Conservation (phyloP, 768 basidiomycete species). For the Daedalea quercina region DNA sequence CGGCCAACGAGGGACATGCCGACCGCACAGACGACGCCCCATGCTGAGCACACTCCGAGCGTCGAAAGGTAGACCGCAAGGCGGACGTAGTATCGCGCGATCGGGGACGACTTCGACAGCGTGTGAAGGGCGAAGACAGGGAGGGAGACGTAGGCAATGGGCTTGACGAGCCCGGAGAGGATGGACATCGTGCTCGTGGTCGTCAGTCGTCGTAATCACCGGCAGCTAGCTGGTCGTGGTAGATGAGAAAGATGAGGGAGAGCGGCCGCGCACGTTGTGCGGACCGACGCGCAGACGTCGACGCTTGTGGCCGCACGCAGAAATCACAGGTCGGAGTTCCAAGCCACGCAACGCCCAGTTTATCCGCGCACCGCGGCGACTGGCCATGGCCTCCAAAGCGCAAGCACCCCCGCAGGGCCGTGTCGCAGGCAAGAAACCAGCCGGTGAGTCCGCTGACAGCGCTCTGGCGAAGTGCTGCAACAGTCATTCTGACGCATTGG, state of each 20-base stretch:
- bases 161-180: constrained; percentile 52
- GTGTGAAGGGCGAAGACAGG: constrained; percentile 61
- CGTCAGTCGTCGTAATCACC: constrained; percentile 9
- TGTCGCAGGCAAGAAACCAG: background rate
- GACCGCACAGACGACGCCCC: constrained; percentile 63
- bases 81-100: constrained; percentile 67
- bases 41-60: constrained; percentile 62
- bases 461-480: background rate
- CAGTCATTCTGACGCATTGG: background rate
- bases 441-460: background rate
- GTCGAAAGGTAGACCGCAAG: constrained; percentile 67
- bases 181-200: constrained; percentile 47
- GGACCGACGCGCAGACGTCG: background rate
- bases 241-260: constrained; percentile 6
- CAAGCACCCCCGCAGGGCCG: background rate
- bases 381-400: background rate
- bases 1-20: constrained; percentile 62
- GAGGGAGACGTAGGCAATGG: constrained; percentile 71
- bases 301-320: background rate
- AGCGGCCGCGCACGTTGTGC: constrained; percentile 2
- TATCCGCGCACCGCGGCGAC: background rate
- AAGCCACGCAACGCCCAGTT: background rate
- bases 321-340: constrained; percentile 1
- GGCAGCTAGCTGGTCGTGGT: background rate
- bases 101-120: constrained; percentile 46